Evolutionary conservation across 208 protist genomes (phyloP).

Genomic region (Crithidia bombi): DNA sequence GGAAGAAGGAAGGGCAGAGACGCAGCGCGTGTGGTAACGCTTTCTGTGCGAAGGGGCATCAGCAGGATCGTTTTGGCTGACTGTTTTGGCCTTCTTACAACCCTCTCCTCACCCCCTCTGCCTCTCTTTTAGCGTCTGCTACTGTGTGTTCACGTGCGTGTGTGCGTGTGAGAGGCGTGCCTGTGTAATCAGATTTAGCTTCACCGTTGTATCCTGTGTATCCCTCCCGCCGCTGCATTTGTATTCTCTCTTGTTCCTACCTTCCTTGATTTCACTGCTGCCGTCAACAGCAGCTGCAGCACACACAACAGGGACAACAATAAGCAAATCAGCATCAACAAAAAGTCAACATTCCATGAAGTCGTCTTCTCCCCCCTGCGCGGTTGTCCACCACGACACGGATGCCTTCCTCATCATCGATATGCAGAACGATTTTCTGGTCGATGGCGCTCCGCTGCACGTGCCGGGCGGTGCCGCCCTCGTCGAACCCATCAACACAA

Average conservation of each 20-base stretch:
- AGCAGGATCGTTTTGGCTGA: no score
- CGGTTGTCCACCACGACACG: slow-evolving; percentile 6
- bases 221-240: no score
- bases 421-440: slow-evolving; percentile 78
- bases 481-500: slow-evolving; percentile 51
- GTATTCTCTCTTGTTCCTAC: not conserved
- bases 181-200: not conserved
- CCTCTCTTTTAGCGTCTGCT: not conserved
- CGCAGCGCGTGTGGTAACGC: no score
- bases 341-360: not conserved
- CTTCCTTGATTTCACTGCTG: no score
- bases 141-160: not conserved
- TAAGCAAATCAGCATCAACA: not conserved
- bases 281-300: no score
- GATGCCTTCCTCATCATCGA: slow-evolving; percentile 73
- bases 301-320: not conserved
- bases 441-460: slow-evolving; percentile 45
- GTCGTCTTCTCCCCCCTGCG: not conserved
- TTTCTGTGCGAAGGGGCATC: no score
- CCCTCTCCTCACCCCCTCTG: no score
- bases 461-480: slow-evolving; percentile 39
- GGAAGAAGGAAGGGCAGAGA: no score
- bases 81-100: no score
- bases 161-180: no score
- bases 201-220: not conserved